A percentile compares a stretch with the other conserved stretches of the same genome.
Conservation (phyloP, 106 monocot species). For the Gastrodia elata region DNA sequence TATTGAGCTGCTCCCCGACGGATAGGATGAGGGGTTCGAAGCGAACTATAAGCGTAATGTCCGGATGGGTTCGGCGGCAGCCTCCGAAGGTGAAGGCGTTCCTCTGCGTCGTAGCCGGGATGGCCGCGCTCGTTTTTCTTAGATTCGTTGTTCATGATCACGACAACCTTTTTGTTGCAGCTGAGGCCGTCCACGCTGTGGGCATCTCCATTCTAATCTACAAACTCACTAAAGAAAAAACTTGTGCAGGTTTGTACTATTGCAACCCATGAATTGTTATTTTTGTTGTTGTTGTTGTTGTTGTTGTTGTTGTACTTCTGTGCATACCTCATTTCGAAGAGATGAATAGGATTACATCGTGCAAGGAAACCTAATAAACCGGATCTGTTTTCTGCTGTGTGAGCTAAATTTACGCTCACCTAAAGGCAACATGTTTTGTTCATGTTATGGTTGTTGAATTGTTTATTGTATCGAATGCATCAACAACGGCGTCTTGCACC, state of each 20-base stretch:
- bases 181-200: constrained; percentile 46
- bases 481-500: not conserved
- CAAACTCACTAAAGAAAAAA: constrained; percentile 66
- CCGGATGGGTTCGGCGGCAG: constrained; percentile 41
- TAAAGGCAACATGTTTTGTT: not conserved
- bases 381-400: not conserved
- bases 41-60: not conserved
- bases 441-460: not conserved
- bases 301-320: not conserved
- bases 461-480: not conserved
- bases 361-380: not conserved
- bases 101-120: constrained; percentile 47
- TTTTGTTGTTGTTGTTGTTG: not conserved
- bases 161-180: constrained; percentile 61
- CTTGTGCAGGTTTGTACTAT: constrained; percentile 7
- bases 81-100: constrained; percentile 69
- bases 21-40: constrained; percentile 1
- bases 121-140: constrained; percentile 39
- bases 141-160: constrained; percentile 46
- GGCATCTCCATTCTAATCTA: constrained; percentile 60
- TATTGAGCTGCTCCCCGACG: not conserved
- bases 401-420: not conserved
- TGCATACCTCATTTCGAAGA: not conserved
- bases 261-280: not conserved
- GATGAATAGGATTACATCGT: not conserved